Base-by-base conservation (phyloP, 2,329 filamentous ascomycete genomes). In the Amauroascus verrucosus region DNA sequence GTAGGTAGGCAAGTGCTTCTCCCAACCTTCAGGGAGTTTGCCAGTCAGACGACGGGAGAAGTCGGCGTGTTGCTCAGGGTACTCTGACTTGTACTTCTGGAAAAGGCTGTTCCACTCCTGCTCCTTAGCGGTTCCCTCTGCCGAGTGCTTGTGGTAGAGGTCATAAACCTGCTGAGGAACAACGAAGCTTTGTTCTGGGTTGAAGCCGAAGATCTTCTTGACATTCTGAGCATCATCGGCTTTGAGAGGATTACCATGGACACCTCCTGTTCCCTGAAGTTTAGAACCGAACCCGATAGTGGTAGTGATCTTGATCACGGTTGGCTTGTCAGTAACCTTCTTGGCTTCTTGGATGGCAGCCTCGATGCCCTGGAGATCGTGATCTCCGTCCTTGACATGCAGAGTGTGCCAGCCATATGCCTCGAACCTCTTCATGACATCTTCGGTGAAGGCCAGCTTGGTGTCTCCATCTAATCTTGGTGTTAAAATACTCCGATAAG, bases 141-240 rank as follows among this genome's bases (percentile, higher is more conserved):
- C 77, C 52, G 86, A 82, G 71, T 87, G 85, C 81, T 93, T 85
- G 79, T 82, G 73, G 77, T 95, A 96, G 64, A 82, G 68, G 68
- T 97, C 90, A 73, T 95, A 95, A 63, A 98, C 91, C 73, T 93
- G 81, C 77, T 95, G 87, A 68, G 93, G 88, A 57, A 98, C 91
- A 61, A 82, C 85, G 70, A 98, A 98, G 71, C 77, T 84, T 82
- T 97, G 80, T 64, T 91, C 85, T 56, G 93, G 88, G 79, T 97
- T 85, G 78, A 97, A 97, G 66, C 91, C 91, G 68, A 94, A 97
- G 77, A 87, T 89, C 73, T 81, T 66, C 86, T 98, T 98, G 72
- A 97, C 83, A 73, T 88, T 82, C 80, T 89, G 85, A 73, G 87
- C 85, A 71, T 98, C 93, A 65, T 96, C 91, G 61, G 83, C 81